Conservation (phyloP, 768 basidiomycete species). For the Amanita rimosa region DNA sequence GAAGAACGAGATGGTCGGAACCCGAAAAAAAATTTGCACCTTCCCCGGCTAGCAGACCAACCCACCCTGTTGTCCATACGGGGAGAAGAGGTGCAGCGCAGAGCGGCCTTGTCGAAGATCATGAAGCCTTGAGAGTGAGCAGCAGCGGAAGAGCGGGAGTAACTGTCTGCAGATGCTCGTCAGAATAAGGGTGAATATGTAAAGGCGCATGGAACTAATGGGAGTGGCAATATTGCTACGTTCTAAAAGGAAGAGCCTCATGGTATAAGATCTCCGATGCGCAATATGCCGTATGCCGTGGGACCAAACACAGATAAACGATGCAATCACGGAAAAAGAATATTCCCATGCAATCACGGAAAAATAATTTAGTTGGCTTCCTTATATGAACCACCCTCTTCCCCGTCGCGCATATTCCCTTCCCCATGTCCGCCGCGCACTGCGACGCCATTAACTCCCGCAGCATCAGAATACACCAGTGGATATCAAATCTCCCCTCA, state of each 20-base stretch:
- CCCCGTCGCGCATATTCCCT: neutral
- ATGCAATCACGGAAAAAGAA: too few species aligned
- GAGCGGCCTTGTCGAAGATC: neutral
- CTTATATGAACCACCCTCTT: slow-evolving; percentile 1
- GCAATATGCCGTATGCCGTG: neutral
- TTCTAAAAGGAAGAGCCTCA: neutral
- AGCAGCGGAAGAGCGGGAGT: slow-evolving; percentile 1
- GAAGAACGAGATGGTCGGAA: neutral
- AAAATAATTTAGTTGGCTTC: neutral
- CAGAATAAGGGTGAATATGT: neutral
- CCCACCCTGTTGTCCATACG: neutral
- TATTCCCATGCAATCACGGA: too few species aligned
- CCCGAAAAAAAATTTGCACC: neutral
- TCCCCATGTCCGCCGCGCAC: neutral
- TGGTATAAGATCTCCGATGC: slow-evolving; percentile 3
- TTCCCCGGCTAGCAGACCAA: neutral
- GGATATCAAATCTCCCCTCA: slow-evolving; percentile 1
- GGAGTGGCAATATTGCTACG: too few species aligned
- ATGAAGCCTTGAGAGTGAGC: neutral
- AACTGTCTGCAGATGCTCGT: slow-evolving; percentile 1
- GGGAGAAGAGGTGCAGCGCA: neutral
- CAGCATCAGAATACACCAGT: neutral
- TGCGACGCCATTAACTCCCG: neutral
- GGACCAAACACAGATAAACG: neutral
- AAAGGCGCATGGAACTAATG: neutral